Evolutionary conservation across 129 eudicot genomes (phyloP).

Genomic region (Artemisia annua): DNA sequence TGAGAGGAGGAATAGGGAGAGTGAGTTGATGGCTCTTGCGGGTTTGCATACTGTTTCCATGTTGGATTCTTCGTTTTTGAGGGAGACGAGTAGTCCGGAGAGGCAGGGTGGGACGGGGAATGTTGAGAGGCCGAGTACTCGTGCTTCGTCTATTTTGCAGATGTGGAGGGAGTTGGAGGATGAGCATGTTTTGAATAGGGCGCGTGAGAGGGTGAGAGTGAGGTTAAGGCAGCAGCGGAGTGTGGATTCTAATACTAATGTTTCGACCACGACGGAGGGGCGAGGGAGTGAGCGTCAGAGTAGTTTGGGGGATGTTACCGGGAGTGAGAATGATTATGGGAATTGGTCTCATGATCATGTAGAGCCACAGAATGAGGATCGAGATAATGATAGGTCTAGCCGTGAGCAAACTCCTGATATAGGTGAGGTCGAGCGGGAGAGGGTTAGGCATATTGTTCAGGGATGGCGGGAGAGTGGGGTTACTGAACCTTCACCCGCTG

Average conservation of each 20-base stretch:
- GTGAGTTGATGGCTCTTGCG: conserved; percentile 94
- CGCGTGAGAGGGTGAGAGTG: conserved; percentile 86
- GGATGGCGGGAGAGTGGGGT: conserved; percentile 98
- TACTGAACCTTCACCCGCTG: conserved; percentile 53
- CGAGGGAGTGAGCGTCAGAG: conserved; percentile 60
- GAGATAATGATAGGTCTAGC: conserved; percentile 55
- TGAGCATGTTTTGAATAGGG: conserved; percentile 67
- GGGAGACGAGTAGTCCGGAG: conserved; percentile 77
- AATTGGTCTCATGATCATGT: conserved; percentile 66
- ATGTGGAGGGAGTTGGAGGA: conserved; percentile 99
- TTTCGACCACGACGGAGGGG: conserved; percentile 60
- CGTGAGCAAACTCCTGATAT: conserved; percentile 95
- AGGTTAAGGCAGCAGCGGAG: conserved; percentile 75
- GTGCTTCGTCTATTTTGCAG: conserved; percentile 86
- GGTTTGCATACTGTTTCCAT: conserved; percentile 95
- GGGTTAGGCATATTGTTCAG: conserved; percentile 94
- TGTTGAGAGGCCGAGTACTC: conserved; percentile 77
- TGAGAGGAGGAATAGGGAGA: conserved; percentile 91
- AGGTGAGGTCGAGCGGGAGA: conserved; percentile 95
- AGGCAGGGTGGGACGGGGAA: conserved; percentile 57
- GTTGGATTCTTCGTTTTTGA: conserved; percentile 87
- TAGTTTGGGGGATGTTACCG: conserved; percentile 64
- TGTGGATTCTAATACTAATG: conserved; percentile 63
- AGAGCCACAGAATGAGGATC: conserved; percentile 47
- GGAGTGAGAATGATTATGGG: conserved; percentile 71